Base-by-base conservation (phyloP, 1,139 yeast genomes). In the Pneumocystis wakefieldiae region DNA sequence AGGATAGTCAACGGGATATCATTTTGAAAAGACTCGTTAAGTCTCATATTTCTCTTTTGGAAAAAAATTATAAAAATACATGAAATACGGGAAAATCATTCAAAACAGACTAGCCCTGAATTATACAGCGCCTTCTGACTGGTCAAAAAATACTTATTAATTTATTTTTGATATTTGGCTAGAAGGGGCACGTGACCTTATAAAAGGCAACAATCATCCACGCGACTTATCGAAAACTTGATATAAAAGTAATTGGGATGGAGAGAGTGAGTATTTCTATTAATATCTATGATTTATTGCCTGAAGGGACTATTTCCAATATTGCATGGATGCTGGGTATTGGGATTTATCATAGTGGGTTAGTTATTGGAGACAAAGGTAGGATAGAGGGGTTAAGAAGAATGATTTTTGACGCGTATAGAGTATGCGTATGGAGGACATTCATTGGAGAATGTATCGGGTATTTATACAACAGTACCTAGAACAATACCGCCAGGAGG, bases 401-500 rank as follows among this genome's bases (percentile, higher is more conserved):
- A n/a, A 39, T 39, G 5, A 15, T n/a, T 39, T 39, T 15, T 15
- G n/a, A 15, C n/a, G n/a, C 17, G n/a, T 39, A 37, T 39, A 37
- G 63, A 61, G 29, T 61, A 37, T 29, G 63, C 63, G 15, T 61
- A 59, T 59, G 63, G 63, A 1, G 63, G 60, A 7, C 63, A 61
- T 36, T 42, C 29, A 6, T n/a, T 57, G 29, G 60, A 57, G 6
- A 36, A 41, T 55, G 41, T 39, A 14, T 42, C 63, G 15, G 63
- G 63, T 3, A 62, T 61, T 14, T 61, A 55, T 39, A 32, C 48
- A 7, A 53, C 61, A 14, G 15, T 36, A 14, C 63, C 63, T 6
- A 29, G 37, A 36, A 41, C 60, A 4, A 17, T 32, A 14, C 55
- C 59, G 37, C 60, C 57, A 17, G 61, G 61, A 7, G 39, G 48